Conservation (phyloP, 768 basidiomycete species). For the Auricularia sp. region DNA sequence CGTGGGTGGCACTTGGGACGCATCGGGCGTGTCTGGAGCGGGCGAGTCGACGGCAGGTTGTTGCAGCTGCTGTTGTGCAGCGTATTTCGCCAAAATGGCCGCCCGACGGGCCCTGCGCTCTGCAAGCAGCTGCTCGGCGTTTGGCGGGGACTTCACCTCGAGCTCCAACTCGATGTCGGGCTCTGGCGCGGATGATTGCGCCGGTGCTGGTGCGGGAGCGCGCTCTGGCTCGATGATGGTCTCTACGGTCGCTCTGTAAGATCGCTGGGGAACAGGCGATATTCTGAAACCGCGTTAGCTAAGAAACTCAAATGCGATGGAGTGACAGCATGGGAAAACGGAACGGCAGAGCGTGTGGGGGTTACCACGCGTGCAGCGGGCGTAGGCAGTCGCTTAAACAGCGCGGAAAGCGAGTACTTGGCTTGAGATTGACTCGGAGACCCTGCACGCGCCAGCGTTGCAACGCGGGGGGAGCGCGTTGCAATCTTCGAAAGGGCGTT, state of each 20-base stretch:
- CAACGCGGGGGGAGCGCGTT: no score
- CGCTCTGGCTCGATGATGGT: slow-evolving; percentile 6
- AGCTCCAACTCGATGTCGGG: slow-evolving; percentile 44
- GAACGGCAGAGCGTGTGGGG: background rate
- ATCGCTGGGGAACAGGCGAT: slow-evolving; percentile 34
- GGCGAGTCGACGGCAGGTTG: slow-evolving; percentile 12
- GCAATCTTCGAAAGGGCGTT: no score
- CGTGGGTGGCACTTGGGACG: slow-evolving; percentile 33
- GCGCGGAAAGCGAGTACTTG: no score
- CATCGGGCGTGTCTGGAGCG: slow-evolving; percentile 43
- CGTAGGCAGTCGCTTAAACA: no score
- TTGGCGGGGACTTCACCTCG: slow-evolving; percentile 33
- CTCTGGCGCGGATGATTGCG: slow-evolving; percentile 17
- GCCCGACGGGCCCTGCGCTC: slow-evolving; percentile 61
- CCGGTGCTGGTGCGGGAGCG: background rate
- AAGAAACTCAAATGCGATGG: no score
- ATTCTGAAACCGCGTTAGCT: slow-evolving; percentile 33
- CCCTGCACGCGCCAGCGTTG: no score
- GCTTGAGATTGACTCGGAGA: no score
- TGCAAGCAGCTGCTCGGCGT: slow-evolving; percentile 53
- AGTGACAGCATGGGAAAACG: no score
- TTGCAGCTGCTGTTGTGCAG: slow-evolving; percentile 16
- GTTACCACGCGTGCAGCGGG: no score
- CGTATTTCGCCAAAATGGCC: slow-evolving; percentile 72
- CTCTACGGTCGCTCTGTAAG: slow-evolving; percentile 12